phyloP scores from a whole-genome alignment of 2,329 filamentous ascomycete species.

The Chaetomiaceae sp. region DNA sequence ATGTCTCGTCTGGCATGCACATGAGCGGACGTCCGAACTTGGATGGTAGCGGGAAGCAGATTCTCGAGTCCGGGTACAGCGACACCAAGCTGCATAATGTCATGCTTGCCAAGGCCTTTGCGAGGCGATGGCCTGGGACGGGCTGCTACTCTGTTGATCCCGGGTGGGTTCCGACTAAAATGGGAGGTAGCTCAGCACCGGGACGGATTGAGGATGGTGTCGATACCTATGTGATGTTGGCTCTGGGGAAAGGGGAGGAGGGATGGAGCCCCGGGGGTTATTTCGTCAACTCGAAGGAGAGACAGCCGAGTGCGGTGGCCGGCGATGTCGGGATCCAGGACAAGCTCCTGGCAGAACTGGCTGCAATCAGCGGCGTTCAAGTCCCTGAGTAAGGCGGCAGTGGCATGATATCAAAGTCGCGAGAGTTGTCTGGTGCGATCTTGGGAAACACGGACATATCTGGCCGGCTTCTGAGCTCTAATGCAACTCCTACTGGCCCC shows the following conservation, averaged over 20 bases:
- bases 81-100: slow-evolving; percentile 55
- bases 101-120: slow-evolving; percentile 52
- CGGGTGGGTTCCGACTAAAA: slow-evolving; percentile 53
- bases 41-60: slow-evolving; percentile 36
- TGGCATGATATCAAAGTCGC: too few relatives aligned
- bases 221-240: slow-evolving; percentile 44
- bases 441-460: too few relatives aligned
- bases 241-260: slow-evolving; percentile 36
- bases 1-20: slow-evolving; percentile 49
- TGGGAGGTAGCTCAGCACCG: slow-evolving; percentile 46
- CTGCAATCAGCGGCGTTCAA: slow-evolving; percentile 28
- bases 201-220: slow-evolving; percentile 45
- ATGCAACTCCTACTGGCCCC: too few relatives aligned
- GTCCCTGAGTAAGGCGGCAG: slow-evolving; percentile 3
- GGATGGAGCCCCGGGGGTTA: slow-evolving; percentile 36
- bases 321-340: slow-evolving; percentile 42
- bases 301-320: slow-evolving; percentile 28
- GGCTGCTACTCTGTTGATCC: slow-evolving; percentile 47
- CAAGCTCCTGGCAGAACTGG: slow-evolving; percentile 36
- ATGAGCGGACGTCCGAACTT: slow-evolving; percentile 44
- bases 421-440: neutral
- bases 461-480: too few relatives aligned
- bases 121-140: slow-evolving; percentile 39
- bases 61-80: slow-evolving; percentile 39
- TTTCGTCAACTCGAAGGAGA: slow-evolving; percentile 34